Evolutionary conservation across 352 stramenopile species (phyloP).

Genomic region (Sclerospora graminicola): DNA sequence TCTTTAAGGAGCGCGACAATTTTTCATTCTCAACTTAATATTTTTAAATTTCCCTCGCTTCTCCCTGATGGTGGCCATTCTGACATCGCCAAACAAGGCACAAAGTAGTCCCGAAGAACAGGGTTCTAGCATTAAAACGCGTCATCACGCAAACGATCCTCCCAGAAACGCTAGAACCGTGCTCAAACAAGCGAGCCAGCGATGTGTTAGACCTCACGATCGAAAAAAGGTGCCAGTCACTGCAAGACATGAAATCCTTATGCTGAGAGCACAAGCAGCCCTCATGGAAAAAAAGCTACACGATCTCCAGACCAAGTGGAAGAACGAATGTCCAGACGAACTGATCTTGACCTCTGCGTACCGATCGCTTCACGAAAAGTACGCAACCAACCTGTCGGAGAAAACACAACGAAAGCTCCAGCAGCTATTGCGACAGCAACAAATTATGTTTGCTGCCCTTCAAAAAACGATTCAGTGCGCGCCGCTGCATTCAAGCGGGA

Average conservation of each 20-base stretch:
- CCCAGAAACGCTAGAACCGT: too few relatives aligned
- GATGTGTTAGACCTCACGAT: not conserved
- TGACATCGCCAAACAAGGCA: too few relatives aligned
- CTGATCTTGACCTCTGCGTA: constrained; percentile 5
- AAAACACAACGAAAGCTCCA: constrained; percentile 12
- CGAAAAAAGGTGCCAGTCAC: constrained; percentile 9
- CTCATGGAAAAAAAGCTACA: constrained; percentile 20
- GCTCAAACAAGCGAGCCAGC: too few relatives aligned
- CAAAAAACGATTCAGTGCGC: constrained; percentile 19
- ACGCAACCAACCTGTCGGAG: constrained; percentile 4
- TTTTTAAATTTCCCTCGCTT: too few relatives aligned
- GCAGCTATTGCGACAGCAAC: constrained; percentile 21
- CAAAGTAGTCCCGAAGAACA: too few relatives aligned
- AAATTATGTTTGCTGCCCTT: constrained; percentile 24
- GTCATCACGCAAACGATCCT: too few relatives aligned
- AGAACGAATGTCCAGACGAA: constrained; percentile 9
- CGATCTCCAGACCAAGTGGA: constrained; percentile 18
- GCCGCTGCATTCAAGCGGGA: constrained; percentile 18
- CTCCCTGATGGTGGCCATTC: too few relatives aligned
- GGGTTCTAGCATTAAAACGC: too few relatives aligned
- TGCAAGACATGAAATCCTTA: constrained; percentile 20
- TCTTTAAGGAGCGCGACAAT: too few relatives aligned
- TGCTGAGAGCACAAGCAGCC: constrained; percentile 21
- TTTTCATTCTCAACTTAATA: too few relatives aligned
- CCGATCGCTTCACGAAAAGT: constrained; percentile 15